Percentiles rank a stretch among this genome's conserved stretches.
Conservation (phyloP, 345 rosid species). For the Brassica carinata region DNA sequence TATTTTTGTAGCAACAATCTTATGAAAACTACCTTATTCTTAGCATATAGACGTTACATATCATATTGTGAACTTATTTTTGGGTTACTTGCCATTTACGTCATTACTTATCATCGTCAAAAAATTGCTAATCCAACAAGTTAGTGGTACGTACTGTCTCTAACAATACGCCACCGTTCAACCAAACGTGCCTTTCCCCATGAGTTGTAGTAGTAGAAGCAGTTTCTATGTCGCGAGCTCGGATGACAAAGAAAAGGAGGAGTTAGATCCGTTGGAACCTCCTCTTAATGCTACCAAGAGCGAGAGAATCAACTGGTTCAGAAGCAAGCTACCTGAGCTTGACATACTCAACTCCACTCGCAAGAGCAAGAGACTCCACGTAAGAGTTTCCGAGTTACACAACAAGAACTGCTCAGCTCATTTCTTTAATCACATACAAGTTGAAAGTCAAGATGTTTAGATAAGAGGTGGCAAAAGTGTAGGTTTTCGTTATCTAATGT, state of each 20-base stretch:
- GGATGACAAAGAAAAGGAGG: slow-evolving; percentile 7
- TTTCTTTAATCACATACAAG: slow-evolving; percentile 38
- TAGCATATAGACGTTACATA: neutral
- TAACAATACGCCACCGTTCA: neutral
- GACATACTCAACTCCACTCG: slow-evolving; percentile 52
- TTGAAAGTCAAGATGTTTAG: slow-evolving; percentile 24
- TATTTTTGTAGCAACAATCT: neutral
- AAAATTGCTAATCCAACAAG: too few relatives aligned
- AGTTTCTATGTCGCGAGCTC: neutral
- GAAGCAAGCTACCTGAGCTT: slow-evolving; percentile 49
- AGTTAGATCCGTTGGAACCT: slow-evolving; percentile 46
- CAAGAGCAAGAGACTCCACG: slow-evolving; percentile 46
- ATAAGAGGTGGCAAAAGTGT: slow-evolving; percentile 18
- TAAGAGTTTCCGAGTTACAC: slow-evolving; percentile 48
- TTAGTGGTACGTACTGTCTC: neutral
- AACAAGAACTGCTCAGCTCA: slow-evolving; percentile 48
- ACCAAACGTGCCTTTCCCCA: neutral
- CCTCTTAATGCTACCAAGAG: slow-evolving; percentile 50
- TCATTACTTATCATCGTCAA: too few relatives aligned
- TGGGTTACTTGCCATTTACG: too few relatives aligned
- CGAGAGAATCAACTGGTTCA: slow-evolving; percentile 63
- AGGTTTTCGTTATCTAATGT: too few relatives aligned
- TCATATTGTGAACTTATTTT: neutral
- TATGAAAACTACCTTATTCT: neutral
- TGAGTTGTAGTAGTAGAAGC: neutral